A percentile compares a stretch with the other conserved stretches of the same genome.
These are phyloP conservation scores for Lizonia empirigonia DNA, from an alignment of 2,329 filamentous ascomycete genomes.

Conservation along the genomic window DNA sequence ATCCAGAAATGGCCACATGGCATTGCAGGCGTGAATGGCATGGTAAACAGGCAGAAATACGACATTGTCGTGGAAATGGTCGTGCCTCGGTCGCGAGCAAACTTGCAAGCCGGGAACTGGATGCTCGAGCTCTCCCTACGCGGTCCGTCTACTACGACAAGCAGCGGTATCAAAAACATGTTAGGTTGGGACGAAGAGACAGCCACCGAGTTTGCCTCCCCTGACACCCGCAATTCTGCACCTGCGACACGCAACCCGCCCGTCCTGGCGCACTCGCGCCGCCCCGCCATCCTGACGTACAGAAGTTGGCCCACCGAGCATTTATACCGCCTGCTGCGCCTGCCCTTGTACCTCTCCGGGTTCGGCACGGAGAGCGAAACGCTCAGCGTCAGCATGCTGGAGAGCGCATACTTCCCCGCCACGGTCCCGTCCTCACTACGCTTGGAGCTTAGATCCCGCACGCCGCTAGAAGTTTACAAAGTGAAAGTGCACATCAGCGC, in stretches of 20 bases:
- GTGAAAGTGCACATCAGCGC: conserved; percentile 73
- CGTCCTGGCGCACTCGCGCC: conserved; percentile 60
- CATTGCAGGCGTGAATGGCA: conserved; percentile 51
- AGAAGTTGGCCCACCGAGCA: conserved; percentile 57
- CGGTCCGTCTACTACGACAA: conserved; percentile 24
- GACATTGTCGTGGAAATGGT: conserved; percentile 77
- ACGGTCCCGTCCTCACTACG: conserved; percentile 60
- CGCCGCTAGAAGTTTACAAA: conserved; percentile 76
- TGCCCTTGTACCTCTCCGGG: conserved; percentile 73
- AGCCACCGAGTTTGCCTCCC: conserved; percentile 10
- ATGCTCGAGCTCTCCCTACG: conserved; percentile 84
- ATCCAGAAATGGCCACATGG: conserved; percentile 56
- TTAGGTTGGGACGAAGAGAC: conserved; percentile 42
- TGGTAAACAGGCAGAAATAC: conserved; percentile 74
- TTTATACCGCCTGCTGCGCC: conserved; percentile 37
- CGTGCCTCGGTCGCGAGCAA: conserved; percentile 77
- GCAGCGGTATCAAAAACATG: conserved; percentile 20
- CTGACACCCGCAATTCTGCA: not conserved
- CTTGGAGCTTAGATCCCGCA: conserved; percentile 73
- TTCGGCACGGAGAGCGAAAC: conserved; percentile 67
- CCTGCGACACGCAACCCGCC: conserved; percentile 24
- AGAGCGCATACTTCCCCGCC: conserved; percentile 68
- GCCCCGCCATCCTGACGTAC: conserved; percentile 82
- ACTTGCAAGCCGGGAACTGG: conserved; percentile 84
- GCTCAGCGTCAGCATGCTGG: conserved; percentile 73